A percentile compares a stretch with the other conserved stretches of the same genome.
Conservation (phyloP, 2,329 filamentous ascomycete genomes). For the Sporothrix variecibatus region DNA sequence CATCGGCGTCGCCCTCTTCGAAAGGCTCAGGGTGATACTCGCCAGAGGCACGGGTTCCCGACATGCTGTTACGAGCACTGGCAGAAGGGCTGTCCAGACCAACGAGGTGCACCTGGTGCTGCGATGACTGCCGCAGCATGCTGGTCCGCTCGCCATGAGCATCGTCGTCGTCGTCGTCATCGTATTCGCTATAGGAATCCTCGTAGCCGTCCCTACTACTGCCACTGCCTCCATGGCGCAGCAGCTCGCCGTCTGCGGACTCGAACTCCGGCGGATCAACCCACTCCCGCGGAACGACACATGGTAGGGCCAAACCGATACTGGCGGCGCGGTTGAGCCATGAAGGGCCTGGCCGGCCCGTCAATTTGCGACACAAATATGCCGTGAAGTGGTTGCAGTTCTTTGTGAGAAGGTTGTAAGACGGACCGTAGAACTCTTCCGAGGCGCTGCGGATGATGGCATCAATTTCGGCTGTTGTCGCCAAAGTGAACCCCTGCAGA, state of each 20-base stretch:
- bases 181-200: conserved; percentile 43
- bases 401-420: conserved; percentile 77
- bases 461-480: conserved; percentile 69
- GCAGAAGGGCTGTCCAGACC: conserved; percentile 31
- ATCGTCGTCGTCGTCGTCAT: conserved; percentile 59
- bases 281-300: conserved; percentile 81
- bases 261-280: conserved; percentile 76
- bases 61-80: not conserved
- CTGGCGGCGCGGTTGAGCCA: conserved; percentile 86
- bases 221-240: conserved; percentile 46
- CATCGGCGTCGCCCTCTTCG: conserved; percentile 48
- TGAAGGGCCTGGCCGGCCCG: conserved; percentile 65
- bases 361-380: conserved; percentile 72
- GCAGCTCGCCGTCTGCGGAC: conserved; percentile 67
- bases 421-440: conserved; percentile 70
- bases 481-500: conserved; percentile 76
- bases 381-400: conserved; percentile 92
- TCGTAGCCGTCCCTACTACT: conserved; percentile 50
- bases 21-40: conserved; percentile 21
- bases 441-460: conserved; percentile 67
- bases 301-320: conserved; percentile 78
- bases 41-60: conserved; percentile 8
- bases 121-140: conserved; percentile 43
- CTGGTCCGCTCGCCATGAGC: conserved; percentile 21
- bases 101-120: conserved; percentile 33